Percentiles rank a stretch among this genome's conserved stretches.
Evolutionary conservation across 768 basidiomycete genomes (phyloP).

Genomic region (Cyclocybe aegerita): DNA sequence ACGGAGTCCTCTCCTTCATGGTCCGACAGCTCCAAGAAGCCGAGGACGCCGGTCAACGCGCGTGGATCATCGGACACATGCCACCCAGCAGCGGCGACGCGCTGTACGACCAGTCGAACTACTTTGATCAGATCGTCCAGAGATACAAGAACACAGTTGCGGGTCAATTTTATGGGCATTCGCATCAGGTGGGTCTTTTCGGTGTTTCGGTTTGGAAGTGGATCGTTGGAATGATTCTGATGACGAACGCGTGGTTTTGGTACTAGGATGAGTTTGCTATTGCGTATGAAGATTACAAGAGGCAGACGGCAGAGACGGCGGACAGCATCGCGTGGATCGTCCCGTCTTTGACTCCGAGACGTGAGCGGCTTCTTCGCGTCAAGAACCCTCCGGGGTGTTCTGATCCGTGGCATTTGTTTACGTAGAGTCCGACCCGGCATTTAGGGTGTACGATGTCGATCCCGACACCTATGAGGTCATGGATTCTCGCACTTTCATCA

Average conservation of each 20-base stretch:
- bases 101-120: slow-evolving; percentile 57
- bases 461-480: slow-evolving; percentile 67
- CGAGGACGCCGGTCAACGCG: slow-evolving; percentile 58
- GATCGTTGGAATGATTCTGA: neutral
- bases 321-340: slow-evolving; percentile 48
- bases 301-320: slow-evolving; percentile 44
- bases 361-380: slow-evolving; percentile 27
- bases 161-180: slow-evolving; percentile 64
- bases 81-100: slow-evolving; percentile 49
- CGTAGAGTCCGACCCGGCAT: slow-evolving; percentile 53
- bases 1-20: slow-evolving; percentile 56
- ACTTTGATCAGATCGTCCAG: slow-evolving; percentile 61
- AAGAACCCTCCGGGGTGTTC: neutral
- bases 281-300: slow-evolving; percentile 52
- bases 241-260: neutral
- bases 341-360: slow-evolving; percentile 57
- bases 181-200: slow-evolving; percentile 36
- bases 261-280: slow-evolving; percentile 58
- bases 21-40: slow-evolving; percentile 55
- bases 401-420: neutral
- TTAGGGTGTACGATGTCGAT: slow-evolving; percentile 63
- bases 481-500: slow-evolving; percentile 50
- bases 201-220: too few relatives aligned
- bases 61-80: slow-evolving; percentile 64
- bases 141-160: slow-evolving; percentile 60